Percentiles rank a stretch among this genome's conserved stretches.
phyloP scores from a whole-genome alignment of 2,329 filamentous ascomycete genomes.

The Penicillium brasilianum region DNA sequence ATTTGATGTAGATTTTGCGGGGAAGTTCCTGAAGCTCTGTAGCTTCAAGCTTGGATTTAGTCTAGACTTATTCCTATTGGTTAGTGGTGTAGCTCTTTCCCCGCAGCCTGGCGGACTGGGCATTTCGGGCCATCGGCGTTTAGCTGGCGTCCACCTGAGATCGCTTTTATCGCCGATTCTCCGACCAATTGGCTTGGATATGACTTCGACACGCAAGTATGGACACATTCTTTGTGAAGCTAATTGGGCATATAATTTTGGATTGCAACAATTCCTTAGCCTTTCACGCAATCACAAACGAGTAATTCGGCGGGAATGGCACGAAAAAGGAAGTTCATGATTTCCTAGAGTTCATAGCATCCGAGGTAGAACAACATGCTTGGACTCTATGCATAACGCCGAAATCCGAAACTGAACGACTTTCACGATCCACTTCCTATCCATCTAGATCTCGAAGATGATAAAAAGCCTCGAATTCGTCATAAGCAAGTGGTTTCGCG shows the following conservation, averaged over 20 bases:
- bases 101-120: neutral
- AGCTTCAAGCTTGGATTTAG: neutral
- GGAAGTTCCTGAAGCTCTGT: constrained; percentile 6
- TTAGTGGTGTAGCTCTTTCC: neutral
- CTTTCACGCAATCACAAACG: neutral
- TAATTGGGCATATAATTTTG: neutral
- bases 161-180: constrained; percentile 10
- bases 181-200: neutral
- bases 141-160: neutral
- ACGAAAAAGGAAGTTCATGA: neutral
- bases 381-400: neutral
- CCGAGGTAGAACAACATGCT: neutral
- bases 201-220: neutral
- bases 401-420: constrained; percentile 9
- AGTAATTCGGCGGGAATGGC: neutral
- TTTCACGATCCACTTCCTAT: neutral
- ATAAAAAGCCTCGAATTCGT: neutral
- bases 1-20: constrained; percentile 9
- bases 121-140: constrained; percentile 14
- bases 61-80: constrained; percentile 1
- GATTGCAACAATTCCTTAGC: neutral
- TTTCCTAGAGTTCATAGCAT: neutral
- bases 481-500: neutral
- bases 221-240: neutral
- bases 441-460: neutral